Percentiles rank a stretch among this genome's conserved stretches.
Evolutionary conservation across 2,329 filamentous ascomycete genomes (phyloP).

Genomic region (Paraphaeosphaeria sporulosa): DNA sequence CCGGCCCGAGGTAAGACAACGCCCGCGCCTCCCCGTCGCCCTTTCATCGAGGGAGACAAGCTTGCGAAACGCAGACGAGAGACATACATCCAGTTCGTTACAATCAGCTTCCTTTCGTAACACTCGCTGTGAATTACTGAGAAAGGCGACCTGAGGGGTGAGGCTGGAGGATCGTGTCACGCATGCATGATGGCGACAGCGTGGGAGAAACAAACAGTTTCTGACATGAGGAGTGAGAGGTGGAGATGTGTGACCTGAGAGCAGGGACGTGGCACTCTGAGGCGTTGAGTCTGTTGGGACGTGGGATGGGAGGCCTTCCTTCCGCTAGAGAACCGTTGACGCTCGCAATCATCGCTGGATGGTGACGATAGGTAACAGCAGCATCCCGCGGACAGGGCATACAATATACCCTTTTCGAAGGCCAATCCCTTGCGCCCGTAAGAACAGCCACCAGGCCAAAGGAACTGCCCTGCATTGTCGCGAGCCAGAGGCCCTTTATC

Average conservation of each 20-base stretch:
- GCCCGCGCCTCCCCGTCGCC: background rate
- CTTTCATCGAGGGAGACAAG: background rate
- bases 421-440: background rate
- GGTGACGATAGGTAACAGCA: background rate
- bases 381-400: background rate
- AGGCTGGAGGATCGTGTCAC: constrained; percentile 1
- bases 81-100: background rate
- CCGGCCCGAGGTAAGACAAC: constrained; percentile 11
- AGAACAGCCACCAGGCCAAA: background rate
- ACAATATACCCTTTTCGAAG: background rate
- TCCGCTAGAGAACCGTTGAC: background rate
- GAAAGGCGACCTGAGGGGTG: constrained; percentile 1
- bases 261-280: no score
- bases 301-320: background rate
- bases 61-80: constrained; percentile 10
- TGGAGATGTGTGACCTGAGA: background rate
- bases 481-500: background rate
- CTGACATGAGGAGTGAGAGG: background rate
- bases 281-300: no score
- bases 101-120: background rate
- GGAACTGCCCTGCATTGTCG: constrained; percentile 4
- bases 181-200: background rate
- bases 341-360: background rate
- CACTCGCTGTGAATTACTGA: background rate
- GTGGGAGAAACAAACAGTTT: background rate